Evolutionary conservation across 2,329 filamentous ascomycete species (phyloP), one percentile per base, ranked within the genome.

Genomic region (Tolypocladium pustulatum): DNA sequence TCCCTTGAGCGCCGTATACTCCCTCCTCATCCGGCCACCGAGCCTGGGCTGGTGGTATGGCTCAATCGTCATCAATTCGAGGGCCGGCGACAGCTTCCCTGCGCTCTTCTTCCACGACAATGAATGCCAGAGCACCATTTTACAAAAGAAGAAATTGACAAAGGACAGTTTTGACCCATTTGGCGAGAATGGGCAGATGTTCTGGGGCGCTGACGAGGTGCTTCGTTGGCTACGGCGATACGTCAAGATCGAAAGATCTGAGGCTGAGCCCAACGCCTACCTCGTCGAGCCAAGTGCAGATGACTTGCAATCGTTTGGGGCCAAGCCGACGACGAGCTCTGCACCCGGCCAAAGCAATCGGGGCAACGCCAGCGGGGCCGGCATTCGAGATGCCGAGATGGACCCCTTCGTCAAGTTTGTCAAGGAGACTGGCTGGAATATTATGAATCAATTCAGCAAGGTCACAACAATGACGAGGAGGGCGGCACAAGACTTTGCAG

Each of bases 41-140:
- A 97, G 91, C 70, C 75, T 96, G 9, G 95, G 94, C 20, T 99
- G 94, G 95, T 99, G 94, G 94, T 97, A 95, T 71, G 94, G 94
- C 38, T 96, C 91, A 62, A 75, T 99, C 34, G 88, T 99, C 59
- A 90, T 99, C 76, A 99, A 99, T 71, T 91, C 90, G 1, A 81
- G 89, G 15, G 86, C 88, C 0, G 95, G 95, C 4, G 92, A 97
- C 70, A 94, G 90, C 70, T 96, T 97, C 65, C 94, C 94, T 0
- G 91, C 94, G 0, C 77, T 99, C 1, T 99, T 99, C 76, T 99
- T 99, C 75, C 94, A 99, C 71, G 94, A 99, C 68, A 91, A 86
- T 62, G 94, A 99, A 76, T 99, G 94, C 68, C 89, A 96, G 73
- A 95, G 89, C 57, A 99, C 94, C 0, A 96, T 97, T 27, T 75